phyloP scores from a whole-genome alignment of 2,329 filamentous ascomycete genomes.

The Exophiala xenobiotica region DNA sequence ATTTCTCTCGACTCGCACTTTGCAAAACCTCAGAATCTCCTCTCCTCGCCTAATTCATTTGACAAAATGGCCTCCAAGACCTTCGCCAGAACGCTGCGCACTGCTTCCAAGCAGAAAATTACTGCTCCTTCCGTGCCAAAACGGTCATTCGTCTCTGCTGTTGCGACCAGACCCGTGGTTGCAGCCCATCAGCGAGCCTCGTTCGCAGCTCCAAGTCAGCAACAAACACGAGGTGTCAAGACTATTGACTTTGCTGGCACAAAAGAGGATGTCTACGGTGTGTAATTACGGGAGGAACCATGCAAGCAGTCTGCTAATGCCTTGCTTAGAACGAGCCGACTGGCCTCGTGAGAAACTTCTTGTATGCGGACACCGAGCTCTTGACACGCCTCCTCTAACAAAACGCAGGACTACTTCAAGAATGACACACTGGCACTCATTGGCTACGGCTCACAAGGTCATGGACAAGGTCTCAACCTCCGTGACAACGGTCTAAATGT shows the following conservation, averaged over 20 bases:
- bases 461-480: constrained; percentile 99
- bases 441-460: constrained; percentile 96
- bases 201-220: constrained; percentile 52
- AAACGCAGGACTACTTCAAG: constrained; percentile 91
- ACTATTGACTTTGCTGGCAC: constrained; percentile 97
- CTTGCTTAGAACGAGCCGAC: constrained; percentile 79
- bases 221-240: constrained; percentile 85
- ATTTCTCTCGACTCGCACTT: constrained; percentile 7
- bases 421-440: constrained; percentile 98
- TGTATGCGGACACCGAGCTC: constrained; percentile 56
- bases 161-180: constrained; percentile 52
- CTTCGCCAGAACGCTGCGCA: constrained; percentile 58
- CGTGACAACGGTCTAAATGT: constrained; percentile 99
- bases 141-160: constrained; percentile 60
- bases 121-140: constrained; percentile 50
- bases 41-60: constrained; percentile 5
- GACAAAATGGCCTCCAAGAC: constrained; percentile 49
- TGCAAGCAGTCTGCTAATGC: constrained; percentile 4
- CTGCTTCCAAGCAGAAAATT: constrained; percentile 56
- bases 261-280: constrained; percentile 94
- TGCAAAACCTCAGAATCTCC: background rate
- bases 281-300: too few relatives aligned
- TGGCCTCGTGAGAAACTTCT: constrained; percentile 98
- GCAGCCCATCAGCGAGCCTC: constrained; percentile 47
- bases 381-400: constrained; percentile 17